A percentile compares a stretch with the other conserved stretches of the same genome.
Conservation (phyloP, 1,139 yeast genomes). For the Schwanniomyces etchellsii region DNA sequence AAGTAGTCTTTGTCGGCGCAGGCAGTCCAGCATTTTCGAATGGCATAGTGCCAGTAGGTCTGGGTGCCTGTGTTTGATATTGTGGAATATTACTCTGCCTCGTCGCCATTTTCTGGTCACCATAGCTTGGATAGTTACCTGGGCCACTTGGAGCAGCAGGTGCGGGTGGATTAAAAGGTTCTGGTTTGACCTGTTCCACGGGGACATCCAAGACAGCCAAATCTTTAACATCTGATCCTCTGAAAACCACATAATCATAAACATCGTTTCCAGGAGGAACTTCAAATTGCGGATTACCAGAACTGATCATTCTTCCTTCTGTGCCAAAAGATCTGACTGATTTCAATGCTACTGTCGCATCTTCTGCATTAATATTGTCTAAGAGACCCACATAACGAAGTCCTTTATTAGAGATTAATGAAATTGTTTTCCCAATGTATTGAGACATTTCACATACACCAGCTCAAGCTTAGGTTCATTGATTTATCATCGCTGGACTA, state of each 20-base stretch:
- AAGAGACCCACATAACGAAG: slow-evolving; percentile 84
- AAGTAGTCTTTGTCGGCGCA: slow-evolving; percentile 4
- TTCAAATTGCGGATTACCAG: slow-evolving; percentile 62
- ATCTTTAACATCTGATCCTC: slow-evolving; percentile 92
- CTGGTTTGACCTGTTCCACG: slow-evolving; percentile 47
- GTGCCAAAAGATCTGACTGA: slow-evolving; percentile 87
- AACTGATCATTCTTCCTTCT: slow-evolving; percentile 69
- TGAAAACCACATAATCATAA: slow-evolving; percentile 76
- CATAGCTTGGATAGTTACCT: slow-evolving; percentile 18
- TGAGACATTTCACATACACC: slow-evolving; percentile 71
- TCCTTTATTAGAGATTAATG: slow-evolving; percentile 82
- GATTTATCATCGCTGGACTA: slow-evolving; percentile 1
- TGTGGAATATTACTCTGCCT: slow-evolving; percentile 3
- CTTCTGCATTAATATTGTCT: slow-evolving; percentile 83
- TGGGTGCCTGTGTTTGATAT: slow-evolving; percentile 3
- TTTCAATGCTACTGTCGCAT: slow-evolving; percentile 82
- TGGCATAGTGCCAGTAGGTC: neutral
- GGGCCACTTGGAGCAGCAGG: slow-evolving; percentile 9
- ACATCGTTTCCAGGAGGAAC: slow-evolving; percentile 70
- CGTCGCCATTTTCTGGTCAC: slow-evolving; percentile 7
- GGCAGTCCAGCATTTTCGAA: neutral
- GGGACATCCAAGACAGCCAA: slow-evolving; percentile 74
- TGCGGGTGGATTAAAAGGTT: slow-evolving; percentile 10
- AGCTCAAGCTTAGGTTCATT: too few relatives aligned
- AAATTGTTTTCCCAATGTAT: slow-evolving; percentile 87